phyloP scores from a whole-genome alignment of 441 rosid species.

The Gossypium davidsonii region DNA sequence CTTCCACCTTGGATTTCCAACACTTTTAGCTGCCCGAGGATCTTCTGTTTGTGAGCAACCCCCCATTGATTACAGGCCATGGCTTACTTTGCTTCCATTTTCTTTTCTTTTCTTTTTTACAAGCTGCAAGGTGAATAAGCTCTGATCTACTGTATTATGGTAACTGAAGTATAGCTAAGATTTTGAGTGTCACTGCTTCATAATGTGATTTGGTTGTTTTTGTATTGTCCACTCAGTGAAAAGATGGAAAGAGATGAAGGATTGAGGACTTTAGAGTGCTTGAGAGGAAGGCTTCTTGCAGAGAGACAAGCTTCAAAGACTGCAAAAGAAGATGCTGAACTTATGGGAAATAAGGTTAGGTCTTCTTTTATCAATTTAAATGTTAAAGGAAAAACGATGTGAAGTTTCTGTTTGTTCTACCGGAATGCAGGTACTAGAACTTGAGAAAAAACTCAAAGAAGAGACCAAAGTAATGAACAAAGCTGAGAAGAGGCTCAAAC shows the following conservation, averaged over 20 bases:
- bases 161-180: not conserved
- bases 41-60: not conserved
- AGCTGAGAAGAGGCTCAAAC: conserved; percentile 59
- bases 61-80: not conserved
- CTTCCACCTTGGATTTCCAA: conserved; percentile 5
- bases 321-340: conserved; percentile 57
- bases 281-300: conserved; percentile 74
- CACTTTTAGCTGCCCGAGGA: not conserved
- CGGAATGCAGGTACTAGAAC: conserved; percentile 44
- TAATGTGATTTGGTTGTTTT: conserved; percentile 7
- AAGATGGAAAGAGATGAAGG: conserved; percentile 40
- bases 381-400: not conserved
- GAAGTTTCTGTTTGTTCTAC: conserved; percentile 1
- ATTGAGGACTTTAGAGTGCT: conserved; percentile 54
- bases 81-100: not conserved
- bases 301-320: conserved; percentile 75
- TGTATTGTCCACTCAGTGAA: conserved; percentile 23
- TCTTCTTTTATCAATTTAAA: not conserved
- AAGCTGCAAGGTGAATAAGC: not conserved
- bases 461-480: conserved; percentile 53
- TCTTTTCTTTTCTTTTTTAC: too few species aligned
- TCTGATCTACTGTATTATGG: not conserved
- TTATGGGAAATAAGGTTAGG: conserved; percentile 51
- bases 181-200: not conserved
- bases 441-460: conserved; percentile 54